phyloP scores from a whole-genome alignment of 352 stramenopile genomes.

The Phytopythium boreale region DNA sequence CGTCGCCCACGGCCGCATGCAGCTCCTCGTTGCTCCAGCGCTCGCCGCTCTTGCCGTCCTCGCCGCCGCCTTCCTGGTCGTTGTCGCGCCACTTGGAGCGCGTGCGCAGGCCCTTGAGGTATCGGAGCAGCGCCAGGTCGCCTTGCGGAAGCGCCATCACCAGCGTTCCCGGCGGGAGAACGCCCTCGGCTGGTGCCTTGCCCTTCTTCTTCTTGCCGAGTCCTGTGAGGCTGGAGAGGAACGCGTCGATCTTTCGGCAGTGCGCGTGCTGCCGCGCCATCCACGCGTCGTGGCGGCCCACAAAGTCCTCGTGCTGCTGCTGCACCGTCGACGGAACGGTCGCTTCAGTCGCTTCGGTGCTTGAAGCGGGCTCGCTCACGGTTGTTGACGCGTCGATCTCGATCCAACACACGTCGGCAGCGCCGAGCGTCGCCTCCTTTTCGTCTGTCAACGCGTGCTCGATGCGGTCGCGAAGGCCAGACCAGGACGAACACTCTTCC shows the following conservation, averaged over 20 bases:
- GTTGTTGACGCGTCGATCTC: conserved; percentile 50
- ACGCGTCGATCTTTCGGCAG: conserved; percentile 45
- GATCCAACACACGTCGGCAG: conserved; percentile 66
- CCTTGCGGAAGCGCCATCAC: conserved; percentile 69
- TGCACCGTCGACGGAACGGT: conserved; percentile 5
- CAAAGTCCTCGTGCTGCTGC: conserved; percentile 47
- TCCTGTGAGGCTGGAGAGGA: conserved; percentile 37
- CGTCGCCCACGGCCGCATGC: conserved; percentile 63
- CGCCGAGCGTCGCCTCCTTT: conserved; percentile 2
- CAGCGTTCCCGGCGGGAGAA: conserved; percentile 48
- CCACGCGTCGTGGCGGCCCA: conserved; percentile 59
- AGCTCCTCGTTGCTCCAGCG: conserved; percentile 42
- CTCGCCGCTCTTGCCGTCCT: conserved; percentile 35
- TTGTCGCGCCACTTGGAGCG: conserved; percentile 74
- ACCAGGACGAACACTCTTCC: conserved; percentile 29
- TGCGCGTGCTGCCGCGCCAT: conserved; percentile 56
- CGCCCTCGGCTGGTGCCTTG: conserved; percentile 14
- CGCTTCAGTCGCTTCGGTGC: conserved; percentile 11
- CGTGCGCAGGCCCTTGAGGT: conserved; percentile 71
- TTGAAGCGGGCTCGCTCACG: conserved; percentile 1
- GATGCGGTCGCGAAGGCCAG: conserved; percentile 32
- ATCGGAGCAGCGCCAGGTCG: conserved; percentile 63
- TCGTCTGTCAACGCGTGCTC: conserved; percentile 16
- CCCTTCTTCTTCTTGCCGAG: background rate
- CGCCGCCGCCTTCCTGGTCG: conserved; percentile 20